Percentiles rank a stretch among this genome's conserved stretches.
phyloP scores from a whole-genome alignment of 2,329 filamentous ascomycete species.

The Diaporthe sp. region DNA sequence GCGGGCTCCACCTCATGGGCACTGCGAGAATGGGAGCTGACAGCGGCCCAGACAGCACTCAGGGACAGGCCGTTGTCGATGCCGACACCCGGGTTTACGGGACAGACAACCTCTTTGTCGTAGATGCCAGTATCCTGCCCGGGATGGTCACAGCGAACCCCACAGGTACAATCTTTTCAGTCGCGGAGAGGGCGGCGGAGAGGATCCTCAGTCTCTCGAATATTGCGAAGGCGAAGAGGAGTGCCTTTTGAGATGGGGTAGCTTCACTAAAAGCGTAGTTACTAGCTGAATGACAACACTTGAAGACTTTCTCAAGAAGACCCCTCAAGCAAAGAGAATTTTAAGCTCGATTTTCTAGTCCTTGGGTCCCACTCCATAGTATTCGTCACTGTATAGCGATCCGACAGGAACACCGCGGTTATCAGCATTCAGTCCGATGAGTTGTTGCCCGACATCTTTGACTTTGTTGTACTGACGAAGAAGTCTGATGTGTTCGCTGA shows the following conservation, averaged over 20 bases:
- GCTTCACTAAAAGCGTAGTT: neutral
- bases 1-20: slow-evolving; percentile 48
- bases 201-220: slow-evolving; percentile 31
- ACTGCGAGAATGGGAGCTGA: slow-evolving; percentile 69
- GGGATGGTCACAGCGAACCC: slow-evolving; percentile 76
- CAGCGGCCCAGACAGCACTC: slow-evolving; percentile 56
- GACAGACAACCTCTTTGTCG: slow-evolving; percentile 72
- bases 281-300: too few species aligned
- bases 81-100: slow-evolving; percentile 70
- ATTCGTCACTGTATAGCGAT: slow-evolving; percentile 48
- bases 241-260: neutral
- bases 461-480: slow-evolving; percentile 56
- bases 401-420: slow-evolving; percentile 51
- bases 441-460: slow-evolving; percentile 55
- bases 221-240: neutral
- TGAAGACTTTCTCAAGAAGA: neutral
- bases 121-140: slow-evolving; percentile 74
- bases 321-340: neutral
- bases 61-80: slow-evolving; percentile 69
- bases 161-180: slow-evolving; percentile 55
- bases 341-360: slow-evolving; percentile 40
- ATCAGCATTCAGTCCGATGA: slow-evolving; percentile 56
- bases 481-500: slow-evolving; percentile 47
- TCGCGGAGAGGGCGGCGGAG: slow-evolving; percentile 54
- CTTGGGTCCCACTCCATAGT: slow-evolving; percentile 50